phyloP scores from a whole-genome alignment of 176 grass and related monocot species.

The Typha latifolia region DNA sequence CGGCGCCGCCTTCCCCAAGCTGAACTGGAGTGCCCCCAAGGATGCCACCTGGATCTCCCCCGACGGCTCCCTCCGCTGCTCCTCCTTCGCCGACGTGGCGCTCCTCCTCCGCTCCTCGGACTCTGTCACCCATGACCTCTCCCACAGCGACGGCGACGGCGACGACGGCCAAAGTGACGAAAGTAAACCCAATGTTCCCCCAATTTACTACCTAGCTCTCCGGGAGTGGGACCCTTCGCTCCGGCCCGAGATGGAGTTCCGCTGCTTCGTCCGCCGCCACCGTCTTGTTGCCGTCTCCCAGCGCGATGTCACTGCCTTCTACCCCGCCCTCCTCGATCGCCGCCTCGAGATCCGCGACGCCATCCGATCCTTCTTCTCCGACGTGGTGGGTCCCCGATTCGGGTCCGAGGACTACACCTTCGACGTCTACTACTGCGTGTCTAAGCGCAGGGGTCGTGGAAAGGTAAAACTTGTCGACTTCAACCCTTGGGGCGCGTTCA shows the following conservation, averaged over 20 bases:
- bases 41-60: slow-evolving; percentile 81
- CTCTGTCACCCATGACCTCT: slow-evolving; percentile 54
- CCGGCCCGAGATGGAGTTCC: slow-evolving; percentile 76
- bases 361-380: slow-evolving; percentile 41
- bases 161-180: background rate
- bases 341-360: slow-evolving; percentile 15
- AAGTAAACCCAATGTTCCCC: background rate
- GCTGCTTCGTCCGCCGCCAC: slow-evolving; percentile 52
- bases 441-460: slow-evolving; percentile 22
- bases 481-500: slow-evolving; percentile 80
- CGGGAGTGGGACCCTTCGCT: slow-evolving; percentile 70
- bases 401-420: slow-evolving; percentile 54
- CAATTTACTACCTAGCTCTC: slow-evolving; percentile 53
- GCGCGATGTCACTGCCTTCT: slow-evolving; percentile 76
- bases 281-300: slow-evolving; percentile 55
- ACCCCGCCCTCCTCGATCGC: slow-evolving; percentile 53
- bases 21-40: slow-evolving; percentile 87
- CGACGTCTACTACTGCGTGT: slow-evolving; percentile 40
- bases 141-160: slow-evolving; percentile 38
- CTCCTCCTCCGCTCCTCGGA: slow-evolving; percentile 74
- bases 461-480: slow-evolving; percentile 74
- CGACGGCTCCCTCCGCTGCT: slow-evolving; percentile 42
- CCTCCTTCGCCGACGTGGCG: slow-evolving; percentile 63
- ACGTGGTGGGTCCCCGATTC: slow-evolving; percentile 44
- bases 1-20: slow-evolving; percentile 56